Evolutionary conservation across 108 stramenopile genomes (phyloP), one percentile per base, ranked within the genome.

Genomic region (Fistulifera pelliculosa): DNA sequence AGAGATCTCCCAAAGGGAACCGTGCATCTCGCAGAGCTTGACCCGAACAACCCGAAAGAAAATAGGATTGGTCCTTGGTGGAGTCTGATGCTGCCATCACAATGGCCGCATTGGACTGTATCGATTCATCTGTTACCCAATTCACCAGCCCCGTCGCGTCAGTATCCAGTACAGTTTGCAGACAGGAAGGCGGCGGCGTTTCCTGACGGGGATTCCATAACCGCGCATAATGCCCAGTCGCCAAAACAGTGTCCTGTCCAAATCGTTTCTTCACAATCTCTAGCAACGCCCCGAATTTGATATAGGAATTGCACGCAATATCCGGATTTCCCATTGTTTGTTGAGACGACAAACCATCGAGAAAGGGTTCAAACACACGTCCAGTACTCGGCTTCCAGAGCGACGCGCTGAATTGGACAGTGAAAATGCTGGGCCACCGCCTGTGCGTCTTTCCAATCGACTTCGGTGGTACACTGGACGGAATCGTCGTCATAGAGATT

Each of bases 51-150:
- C 74, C 73, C 19, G 75, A 83, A 54, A 98, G 62, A 67, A 98
- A 98, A 65, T 96, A 98, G 3, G 87, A 83, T 76, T 98, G 95
- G 67, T 96, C 95, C 69, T 98, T 98, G 41, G 62, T 61, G 5
- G 49, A 35, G 58, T 98, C 97, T 3, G 55, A 75, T 0, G 75
- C 97, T 7, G 79, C 65, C 26, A 84, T 27, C 15, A 98, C 69
- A 56, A 75, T 64, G n/a, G 85, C 90, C 4, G 8, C 18, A 41
- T 25, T 35, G 14, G 55, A 23, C 38, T 49, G 26, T 6, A 47
- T 31, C 25, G 76, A 31, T 6, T 64, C 58, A 16, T 67, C 61
- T 25, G 38, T 51, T 12, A 70, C 54, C 15, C 38, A 14, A 47
- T 48, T 0, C 43, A 60, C 51, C 48, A 73, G 43, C 15, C 25